Conservation (phyloP, 768 basidiomycete species). For the Suillus discolor region DNA sequence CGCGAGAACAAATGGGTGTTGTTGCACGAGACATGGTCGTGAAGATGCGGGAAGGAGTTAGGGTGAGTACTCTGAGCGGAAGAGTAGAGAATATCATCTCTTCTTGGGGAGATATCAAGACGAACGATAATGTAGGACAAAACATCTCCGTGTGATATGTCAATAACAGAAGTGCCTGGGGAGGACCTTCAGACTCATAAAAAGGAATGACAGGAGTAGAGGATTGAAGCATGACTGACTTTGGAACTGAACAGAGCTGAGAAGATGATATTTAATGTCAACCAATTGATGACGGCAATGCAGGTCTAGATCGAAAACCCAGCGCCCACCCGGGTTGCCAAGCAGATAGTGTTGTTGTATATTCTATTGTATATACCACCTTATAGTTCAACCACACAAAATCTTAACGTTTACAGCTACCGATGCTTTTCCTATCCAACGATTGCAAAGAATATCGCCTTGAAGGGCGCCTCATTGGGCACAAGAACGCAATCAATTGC, state of each 20-base stretch:
- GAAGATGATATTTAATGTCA: background rate
- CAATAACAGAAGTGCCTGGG: background rate
- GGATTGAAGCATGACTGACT: background rate
- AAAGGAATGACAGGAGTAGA: background rate
- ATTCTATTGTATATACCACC: no score
- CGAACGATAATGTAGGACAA: background rate
- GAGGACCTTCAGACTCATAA: background rate
- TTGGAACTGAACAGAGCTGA: background rate
- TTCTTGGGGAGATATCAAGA: background rate
- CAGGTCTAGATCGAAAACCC: background rate
- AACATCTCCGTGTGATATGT: background rate
- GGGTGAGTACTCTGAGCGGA: background rate
- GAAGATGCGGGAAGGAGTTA: background rate
- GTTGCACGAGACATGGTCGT: background rate
- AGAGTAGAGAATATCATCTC: background rate
- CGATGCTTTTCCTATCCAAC: no score
- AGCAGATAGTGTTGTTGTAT: no score
- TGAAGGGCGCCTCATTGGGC: background rate
- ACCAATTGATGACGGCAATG: background rate
- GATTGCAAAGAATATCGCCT: background rate
- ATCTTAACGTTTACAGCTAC: no score
- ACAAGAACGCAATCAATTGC: conserved; percentile 12
- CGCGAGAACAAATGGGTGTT: background rate
- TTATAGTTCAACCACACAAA: no score
- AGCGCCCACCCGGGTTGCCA: no score